Base-by-base conservation (phyloP, 441 rosid species). In the Syzygium malaccense region DNA sequence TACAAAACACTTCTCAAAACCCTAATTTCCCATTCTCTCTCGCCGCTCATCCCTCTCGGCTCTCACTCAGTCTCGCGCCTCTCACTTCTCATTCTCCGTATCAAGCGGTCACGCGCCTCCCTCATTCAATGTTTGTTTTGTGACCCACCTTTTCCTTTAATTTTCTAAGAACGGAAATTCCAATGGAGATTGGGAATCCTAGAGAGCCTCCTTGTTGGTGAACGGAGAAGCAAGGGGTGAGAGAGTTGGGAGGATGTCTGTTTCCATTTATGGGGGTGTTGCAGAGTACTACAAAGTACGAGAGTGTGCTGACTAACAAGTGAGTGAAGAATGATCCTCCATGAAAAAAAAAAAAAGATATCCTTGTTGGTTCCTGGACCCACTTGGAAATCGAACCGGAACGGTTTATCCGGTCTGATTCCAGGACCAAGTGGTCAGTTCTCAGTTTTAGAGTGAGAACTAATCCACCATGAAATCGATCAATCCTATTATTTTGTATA, bases 281-380 rank as follows among this genome's bases (percentile, higher is more conserved):
- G 14, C 30, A 58, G 4, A 58, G 64, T 58, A 58, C 30, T 58
- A 58, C 13, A 58, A n/a, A 58, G 64, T 1, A 60, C 68, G 15
- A 60, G 68, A 28, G 68, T n/a, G 68, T 62, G 33, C 33, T 62
- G 33, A 28, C 19, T 62, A 0, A 62, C 68, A 14, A 14, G 68
- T 62, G 32, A 62, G 33, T 64, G 41, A 64, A 64, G 17, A 64
- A 64, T 18, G 11, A 30, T 30, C n/a, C 6, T 33, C 4, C 75
- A 4, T 64, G 17, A 37, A 26, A 58, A 0, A 12, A 0, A 13
- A 5, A 60, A 6, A 7, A 60, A 60, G 4, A 60, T 60, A 28
- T 60, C 1, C 0, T 0, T 13, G 0, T 8, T 0, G 3, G 8
- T 13, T 28, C 4, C 0, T 60, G 14, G n/a, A 60, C 66, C 14